phyloP scores from a whole-genome alignment of 495 filamentous ascomycete species.

The Tuber indicum region DNA sequence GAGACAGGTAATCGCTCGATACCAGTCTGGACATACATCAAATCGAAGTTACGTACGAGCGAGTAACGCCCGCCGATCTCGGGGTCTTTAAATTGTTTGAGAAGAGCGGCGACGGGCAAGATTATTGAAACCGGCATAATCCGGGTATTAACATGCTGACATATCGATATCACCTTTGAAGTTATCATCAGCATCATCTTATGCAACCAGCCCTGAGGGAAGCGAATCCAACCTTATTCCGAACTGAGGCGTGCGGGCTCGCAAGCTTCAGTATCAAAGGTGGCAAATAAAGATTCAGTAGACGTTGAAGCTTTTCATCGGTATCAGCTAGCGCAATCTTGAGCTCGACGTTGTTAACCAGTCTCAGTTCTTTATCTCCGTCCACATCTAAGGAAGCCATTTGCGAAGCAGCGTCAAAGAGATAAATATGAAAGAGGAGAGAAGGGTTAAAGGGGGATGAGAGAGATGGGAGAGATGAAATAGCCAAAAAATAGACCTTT shows the following conservation, averaged over 20 bases:
- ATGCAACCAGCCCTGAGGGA: not conserved
- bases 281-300: constrained; percentile 71
- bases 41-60: constrained; percentile 79
- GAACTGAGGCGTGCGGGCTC: constrained; percentile 70
- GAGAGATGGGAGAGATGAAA: not conserved
- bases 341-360: constrained; percentile 86
- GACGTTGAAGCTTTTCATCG: constrained; percentile 69
- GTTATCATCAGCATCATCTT: not conserved
- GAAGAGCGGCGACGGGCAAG: constrained; percentile 71
- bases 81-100: constrained; percentile 83
- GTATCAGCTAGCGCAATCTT: constrained; percentile 76
- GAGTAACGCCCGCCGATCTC: constrained; percentile 49
- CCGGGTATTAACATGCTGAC: constrained; percentile 73
- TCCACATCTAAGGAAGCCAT: constrained; percentile 24
- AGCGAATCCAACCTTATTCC: constrained; percentile 63
- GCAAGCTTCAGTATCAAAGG: constrained; percentile 76
- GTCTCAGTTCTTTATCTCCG: constrained; percentile 59
- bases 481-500: not conserved
- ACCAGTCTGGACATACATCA: constrained; percentile 83
- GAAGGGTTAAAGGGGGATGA: not conserved
- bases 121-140: constrained; percentile 47
- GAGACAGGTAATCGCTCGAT: constrained; percentile 56
- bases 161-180: constrained; percentile 56
- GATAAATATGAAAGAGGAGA: not conserved
- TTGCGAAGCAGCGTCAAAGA: not conserved